Conservation (phyloP, 1,139 yeast genomes). For the Petasospora rhodanensis region DNA sequence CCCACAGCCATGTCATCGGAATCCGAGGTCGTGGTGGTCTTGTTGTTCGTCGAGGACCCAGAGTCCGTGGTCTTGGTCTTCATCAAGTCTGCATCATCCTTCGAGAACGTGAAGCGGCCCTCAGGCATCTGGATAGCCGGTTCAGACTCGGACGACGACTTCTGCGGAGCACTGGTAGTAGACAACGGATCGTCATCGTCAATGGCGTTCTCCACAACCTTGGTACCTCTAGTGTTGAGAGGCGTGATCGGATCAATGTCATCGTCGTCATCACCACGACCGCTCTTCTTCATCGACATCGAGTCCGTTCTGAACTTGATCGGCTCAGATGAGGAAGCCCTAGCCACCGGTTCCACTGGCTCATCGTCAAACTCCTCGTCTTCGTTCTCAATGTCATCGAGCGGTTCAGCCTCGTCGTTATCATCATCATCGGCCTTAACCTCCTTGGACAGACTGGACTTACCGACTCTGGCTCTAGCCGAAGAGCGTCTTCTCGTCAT, state of each 20-base stretch:
- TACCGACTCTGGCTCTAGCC: constrained; percentile 15
- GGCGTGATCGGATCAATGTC: constrained; percentile 22
- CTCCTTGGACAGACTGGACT: constrained; percentile 23
- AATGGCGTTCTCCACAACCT: constrained; percentile 4
- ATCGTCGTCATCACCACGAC: constrained; percentile 12
- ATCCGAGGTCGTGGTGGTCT: constrained; percentile 17
- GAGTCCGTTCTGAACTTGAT: constrained; percentile 21
- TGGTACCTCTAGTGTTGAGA: constrained; percentile 1
- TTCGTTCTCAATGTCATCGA: constrained; percentile 13
- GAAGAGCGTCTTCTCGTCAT: constrained; percentile 9
- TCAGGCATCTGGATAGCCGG: constrained; percentile 22
- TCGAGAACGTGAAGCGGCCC: constrained; percentile 19
- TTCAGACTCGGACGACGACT: constrained; percentile 8
- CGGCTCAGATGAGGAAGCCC: constrained; percentile 3
- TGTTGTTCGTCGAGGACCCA: constrained; percentile 14
- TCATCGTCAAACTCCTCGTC: constrained; percentile 10
- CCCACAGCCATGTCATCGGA: constrained; percentile 26
- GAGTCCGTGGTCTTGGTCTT: constrained; percentile 7
- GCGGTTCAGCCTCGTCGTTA: constrained; percentile 7
- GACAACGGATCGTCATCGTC: constrained; percentile 18
- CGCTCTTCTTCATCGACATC: constrained; percentile 9
- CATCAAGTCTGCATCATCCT: constrained; percentile 6
- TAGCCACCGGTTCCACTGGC: background rate
- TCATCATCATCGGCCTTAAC: constrained; percentile 9
- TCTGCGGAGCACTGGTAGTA: background rate